A percentile compares a stretch with the other conserved stretches of the same genome.
These are phyloP conservation scores for Bassia scoparia DNA, from an alignment of 148 eudicot species.

Conservation along the genomic window DNA sequence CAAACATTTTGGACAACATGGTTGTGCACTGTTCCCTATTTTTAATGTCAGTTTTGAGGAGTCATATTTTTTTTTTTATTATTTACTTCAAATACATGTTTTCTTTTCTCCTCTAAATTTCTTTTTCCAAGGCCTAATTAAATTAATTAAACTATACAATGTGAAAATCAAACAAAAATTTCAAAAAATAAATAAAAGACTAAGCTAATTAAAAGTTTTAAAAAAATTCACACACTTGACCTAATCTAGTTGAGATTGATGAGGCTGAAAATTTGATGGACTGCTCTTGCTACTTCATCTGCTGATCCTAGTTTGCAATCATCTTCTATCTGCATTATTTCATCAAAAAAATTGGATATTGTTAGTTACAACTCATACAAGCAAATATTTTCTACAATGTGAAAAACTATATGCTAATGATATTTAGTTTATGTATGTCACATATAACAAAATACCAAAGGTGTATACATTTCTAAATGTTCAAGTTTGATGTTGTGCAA, in stretches of 20 bases:
- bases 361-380: not conserved
- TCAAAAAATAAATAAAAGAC: not conserved
- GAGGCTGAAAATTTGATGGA: constrained; percentile 44
- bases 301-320: constrained; percentile 46
- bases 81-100: not conserved
- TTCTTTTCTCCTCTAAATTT: not conserved
- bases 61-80: not conserved
- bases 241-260: constrained; percentile 25
- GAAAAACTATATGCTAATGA: not conserved
- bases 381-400: not conserved
- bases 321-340: constrained; percentile 47
- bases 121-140: not conserved
- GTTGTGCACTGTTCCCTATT: not conserved
- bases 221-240: not conserved
- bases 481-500: too few relatives aligned
- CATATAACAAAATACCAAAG: too few relatives aligned
- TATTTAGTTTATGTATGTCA: too few relatives aligned
- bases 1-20: not conserved
- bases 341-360: not conserved
- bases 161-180: not conserved
- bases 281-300: constrained; percentile 43
- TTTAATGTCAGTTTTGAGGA: not conserved
- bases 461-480: too few relatives aligned
- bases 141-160: constrained; percentile 10
- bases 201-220: not conserved